Evolutionary conservation across 1,284 basidiomycete species (phyloP), one percentile per base, ranked within the genome.

Genomic region (Melampsora americana): DNA sequence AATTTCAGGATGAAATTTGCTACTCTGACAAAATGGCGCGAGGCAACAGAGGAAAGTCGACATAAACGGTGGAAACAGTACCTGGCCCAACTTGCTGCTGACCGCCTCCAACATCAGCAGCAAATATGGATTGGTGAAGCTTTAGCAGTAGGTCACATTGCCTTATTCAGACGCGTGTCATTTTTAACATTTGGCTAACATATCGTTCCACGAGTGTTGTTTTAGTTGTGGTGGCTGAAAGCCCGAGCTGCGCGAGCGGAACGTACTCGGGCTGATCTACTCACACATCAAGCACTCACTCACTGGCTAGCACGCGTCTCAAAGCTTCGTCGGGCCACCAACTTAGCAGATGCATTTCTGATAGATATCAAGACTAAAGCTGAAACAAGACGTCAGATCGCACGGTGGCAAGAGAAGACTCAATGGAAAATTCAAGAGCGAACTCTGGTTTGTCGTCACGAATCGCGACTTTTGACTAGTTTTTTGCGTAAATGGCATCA

Each of bases 341-440:
- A 42, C 23, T 44, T 71, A 14, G 56, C 69, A 11, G 60, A 42
- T 20, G 30, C 26, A 23, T 64, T 50, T 44, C 56, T 60, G 23
- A 44, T 20, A 11, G 62, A 42, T 39, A 62, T 26, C 59, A 62
- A n/a, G 23, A n/a, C n/a, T 61, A 44, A 28, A 71, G 62, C 48
- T 35, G 39, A 48, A 20, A 48, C 6, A 71, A 28, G 32, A 48
- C 59, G 42, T 9, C 30, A 42, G 28, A 30, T 71, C 2, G 44
- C 26, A 14, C 69, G 62, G 32, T 71, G 69, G 69, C 44, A 18
- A 71, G 61, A 44, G 69, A 71, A 32, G 39, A 48, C 60, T 5
- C 26, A 71, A 7, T 64, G 61, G 60, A 61, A 30, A 71, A 39
- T 48, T 26, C 44, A 64, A 50, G 60, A 71, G 50, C 26, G 46